Evolutionary conservation across 2,329 filamentous ascomycete genomes (phyloP), one percentile per base, ranked within the genome.

Genomic region (Colletotrichum neosansevieriae): DNA sequence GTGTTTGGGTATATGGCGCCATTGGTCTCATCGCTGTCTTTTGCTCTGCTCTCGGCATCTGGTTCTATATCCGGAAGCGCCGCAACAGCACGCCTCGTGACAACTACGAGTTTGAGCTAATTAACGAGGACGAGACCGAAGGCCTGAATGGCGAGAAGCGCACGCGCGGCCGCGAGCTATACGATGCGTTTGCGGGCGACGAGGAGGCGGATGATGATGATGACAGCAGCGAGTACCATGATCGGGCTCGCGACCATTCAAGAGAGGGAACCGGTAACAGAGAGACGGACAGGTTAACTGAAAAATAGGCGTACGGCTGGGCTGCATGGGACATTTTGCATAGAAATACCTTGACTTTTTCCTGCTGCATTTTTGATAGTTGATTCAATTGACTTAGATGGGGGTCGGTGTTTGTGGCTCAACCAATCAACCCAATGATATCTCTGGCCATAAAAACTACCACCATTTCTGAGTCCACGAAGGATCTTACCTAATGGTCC

Each of bases 161-260:
- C 72, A 84, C 86, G 58, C 79, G 93, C 19, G 96, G 94, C 2
- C 94, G 95, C 32, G 95, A 98, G 82, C 82, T 99, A 50, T 99
- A 99, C 78, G 96, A 99, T 83, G 96, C 96, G 4, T 99, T 99
- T 84, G 96, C 96, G 0, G 94, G 93, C 15, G 95, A 94, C 59
- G 89, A 87, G 69, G 86, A 88, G 24, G 95, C 95, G 66, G 94
- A 96, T 65, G 92, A 84, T 64, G 84, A 84, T 64, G 84, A 84
- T 36, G 80, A 82, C 44, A 82, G 81, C 4, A 77, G 75, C 51
- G 83, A 83, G 13, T 82, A 83, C 42, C 65, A 67, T 63, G 67
- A 71, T 49, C 38, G 73, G 73, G 57, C 67, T 21, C 66, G 54
- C 29, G 73, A 76, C 47, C 73, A 73, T 10, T 66, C 66, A 49